Evolutionary conservation across 1,284 basidiomycete genomes (phyloP).

Genomic region (Microbotryum silenes-acaulis): DNA sequence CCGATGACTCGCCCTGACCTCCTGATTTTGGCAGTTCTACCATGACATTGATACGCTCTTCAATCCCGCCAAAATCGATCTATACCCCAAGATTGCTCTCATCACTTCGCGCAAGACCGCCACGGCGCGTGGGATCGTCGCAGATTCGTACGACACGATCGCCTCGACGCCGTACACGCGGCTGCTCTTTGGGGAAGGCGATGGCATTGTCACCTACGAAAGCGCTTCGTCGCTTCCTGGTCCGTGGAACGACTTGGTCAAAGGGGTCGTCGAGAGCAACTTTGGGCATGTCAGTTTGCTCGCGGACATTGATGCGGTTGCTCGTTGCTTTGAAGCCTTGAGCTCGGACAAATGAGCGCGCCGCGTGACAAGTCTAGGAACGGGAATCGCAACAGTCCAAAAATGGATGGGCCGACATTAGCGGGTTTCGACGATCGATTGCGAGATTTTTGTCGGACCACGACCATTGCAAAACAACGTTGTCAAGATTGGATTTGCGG

Average conservation of each 20-base stretch:
- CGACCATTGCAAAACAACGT: too few relatives aligned
- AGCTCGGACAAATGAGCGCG: not conserved
- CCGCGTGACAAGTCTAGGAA: too few relatives aligned
- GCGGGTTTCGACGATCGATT: too few relatives aligned
- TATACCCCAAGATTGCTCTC: constrained; percentile 39
- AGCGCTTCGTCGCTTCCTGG: constrained; percentile 36
- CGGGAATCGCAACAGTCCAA: too few relatives aligned
- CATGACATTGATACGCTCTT: constrained; percentile 32
- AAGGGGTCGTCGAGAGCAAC: constrained; percentile 34
- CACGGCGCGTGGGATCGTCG: constrained; percentile 37
- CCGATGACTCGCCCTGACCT: too few relatives aligned
- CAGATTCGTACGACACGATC: constrained; percentile 21
- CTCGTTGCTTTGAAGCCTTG: constrained; percentile 12
- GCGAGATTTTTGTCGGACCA: too few relatives aligned
- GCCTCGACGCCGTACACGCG: constrained; percentile 17
- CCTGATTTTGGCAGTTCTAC: constrained; percentile 31
- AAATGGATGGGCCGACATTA: too few relatives aligned
- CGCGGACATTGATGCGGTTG: constrained; percentile 31
- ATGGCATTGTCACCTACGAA: constrained; percentile 39
- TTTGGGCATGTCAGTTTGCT: constrained; percentile 37
- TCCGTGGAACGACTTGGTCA: constrained; percentile 26
- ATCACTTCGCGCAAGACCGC: constrained; percentile 37
- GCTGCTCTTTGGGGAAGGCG: constrained; percentile 32
- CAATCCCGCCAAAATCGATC: constrained; percentile 20
- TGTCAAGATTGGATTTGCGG: too few relatives aligned